Conservation (phyloP, 179 eudicot genomes). For the Vitellaria paradoxa region DNA sequence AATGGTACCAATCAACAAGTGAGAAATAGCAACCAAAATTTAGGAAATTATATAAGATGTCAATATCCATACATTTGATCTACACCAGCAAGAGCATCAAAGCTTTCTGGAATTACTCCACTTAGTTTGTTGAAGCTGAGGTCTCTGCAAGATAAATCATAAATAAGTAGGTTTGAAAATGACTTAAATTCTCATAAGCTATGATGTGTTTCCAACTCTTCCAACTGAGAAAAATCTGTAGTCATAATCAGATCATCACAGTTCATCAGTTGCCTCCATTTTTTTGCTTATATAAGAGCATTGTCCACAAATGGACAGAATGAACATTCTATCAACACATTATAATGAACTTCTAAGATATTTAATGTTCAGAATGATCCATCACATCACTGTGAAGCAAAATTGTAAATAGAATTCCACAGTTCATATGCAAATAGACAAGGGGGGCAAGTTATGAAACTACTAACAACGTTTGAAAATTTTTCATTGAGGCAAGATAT, state of each 20-base stretch:
- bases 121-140: slow-evolving; percentile 39
- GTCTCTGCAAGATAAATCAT: slow-evolving; percentile 34
- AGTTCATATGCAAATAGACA: neutral
- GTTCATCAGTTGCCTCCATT: neutral
- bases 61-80: slow-evolving; percentile 30
- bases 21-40: neutral
- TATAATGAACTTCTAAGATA: neutral
- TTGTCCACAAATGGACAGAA: neutral
- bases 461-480: slow-evolving; percentile 28
- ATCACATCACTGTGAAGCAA: neutral
- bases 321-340: neutral
- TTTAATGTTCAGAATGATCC: neutral
- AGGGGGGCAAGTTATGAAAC: neutral
- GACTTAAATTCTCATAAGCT: neutral
- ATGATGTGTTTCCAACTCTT: neutral
- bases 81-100: neutral
- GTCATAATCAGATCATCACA: neutral
- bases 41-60: neutral
- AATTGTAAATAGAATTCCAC: neutral
- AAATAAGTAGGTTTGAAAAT: neutral
- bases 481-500: slow-evolving; percentile 21
- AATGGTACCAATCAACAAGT: neutral
- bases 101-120: slow-evolving; percentile 34
- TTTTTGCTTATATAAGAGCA: neutral
- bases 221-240: neutral